Conservation (phyloP, 2,329 filamentous ascomycete species). For the Epichloe aotearoae region DNA sequence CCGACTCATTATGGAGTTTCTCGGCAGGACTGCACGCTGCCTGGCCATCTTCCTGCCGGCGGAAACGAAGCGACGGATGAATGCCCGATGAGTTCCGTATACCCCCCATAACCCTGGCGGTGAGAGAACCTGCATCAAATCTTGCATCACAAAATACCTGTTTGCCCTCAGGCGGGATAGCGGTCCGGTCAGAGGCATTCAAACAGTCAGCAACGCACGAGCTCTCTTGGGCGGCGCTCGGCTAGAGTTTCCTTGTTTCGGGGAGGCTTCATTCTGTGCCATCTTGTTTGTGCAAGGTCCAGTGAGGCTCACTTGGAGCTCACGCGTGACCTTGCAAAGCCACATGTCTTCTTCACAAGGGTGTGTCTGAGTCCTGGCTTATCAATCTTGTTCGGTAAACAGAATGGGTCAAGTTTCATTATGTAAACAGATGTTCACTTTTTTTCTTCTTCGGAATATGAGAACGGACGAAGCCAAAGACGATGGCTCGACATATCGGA, state of each 20-base stretch:
- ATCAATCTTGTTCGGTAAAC: slow-evolving; percentile 1
- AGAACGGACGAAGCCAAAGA: neutral
- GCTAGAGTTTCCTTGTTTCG: neutral
- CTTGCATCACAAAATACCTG: too few relatives aligned
- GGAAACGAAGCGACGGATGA: too few relatives aligned
- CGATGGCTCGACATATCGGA: neutral
- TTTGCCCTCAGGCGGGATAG: too few relatives aligned
- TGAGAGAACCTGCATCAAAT: neutral
- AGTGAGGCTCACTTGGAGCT: neutral
- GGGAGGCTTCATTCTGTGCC: neutral
- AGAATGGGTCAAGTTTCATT: neutral
- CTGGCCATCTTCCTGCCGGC: neutral
- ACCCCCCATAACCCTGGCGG: neutral
- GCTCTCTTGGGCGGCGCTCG: neutral
- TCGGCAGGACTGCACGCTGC: neutral
- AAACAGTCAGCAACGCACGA: neutral
- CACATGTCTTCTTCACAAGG: neutral
- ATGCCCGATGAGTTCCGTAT: too few relatives aligned
- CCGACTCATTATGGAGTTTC: neutral
- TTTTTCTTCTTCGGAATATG: too few relatives aligned
- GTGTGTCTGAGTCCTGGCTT: neutral
- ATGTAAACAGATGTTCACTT: neutral
- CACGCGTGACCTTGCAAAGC: slow-evolving; percentile 3
- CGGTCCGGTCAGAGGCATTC: too few relatives aligned
- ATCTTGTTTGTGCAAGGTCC: neutral